Conservation (phyloP, 169 alveolate species). For the Toxoplasma gondii region DNA sequence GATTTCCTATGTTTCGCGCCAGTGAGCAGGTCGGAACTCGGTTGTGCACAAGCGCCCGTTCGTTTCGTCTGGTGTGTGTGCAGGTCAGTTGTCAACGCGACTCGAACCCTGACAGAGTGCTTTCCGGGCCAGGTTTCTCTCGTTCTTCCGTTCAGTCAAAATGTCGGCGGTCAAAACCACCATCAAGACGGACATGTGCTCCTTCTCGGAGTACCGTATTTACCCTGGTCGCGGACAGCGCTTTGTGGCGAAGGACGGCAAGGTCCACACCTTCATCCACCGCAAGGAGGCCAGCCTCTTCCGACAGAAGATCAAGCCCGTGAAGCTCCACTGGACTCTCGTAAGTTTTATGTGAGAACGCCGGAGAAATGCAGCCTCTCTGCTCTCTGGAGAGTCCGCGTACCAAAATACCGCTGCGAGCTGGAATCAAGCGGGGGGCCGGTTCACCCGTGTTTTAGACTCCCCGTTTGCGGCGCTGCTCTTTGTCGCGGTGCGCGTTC, state of each 20-base stretch:
- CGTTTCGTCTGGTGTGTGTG: neutral
- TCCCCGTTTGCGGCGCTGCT: neutral
- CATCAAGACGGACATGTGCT: slow-evolving; percentile 96
- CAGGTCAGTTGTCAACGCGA: slow-evolving; percentile 1
- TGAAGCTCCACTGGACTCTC: slow-evolving; percentile 96
- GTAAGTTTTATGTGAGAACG: slow-evolving; percentile 56
- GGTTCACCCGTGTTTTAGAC: neutral
- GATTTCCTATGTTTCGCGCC: too few relatives aligned
- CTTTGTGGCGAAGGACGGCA: slow-evolving; percentile 96
- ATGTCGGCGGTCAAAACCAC: slow-evolving; percentile 70
- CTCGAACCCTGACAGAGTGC: neutral
- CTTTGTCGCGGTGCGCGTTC: too few relatives aligned
- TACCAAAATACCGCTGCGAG: neutral
- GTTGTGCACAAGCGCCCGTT: too few relatives aligned
- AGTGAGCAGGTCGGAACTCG: too few relatives aligned
- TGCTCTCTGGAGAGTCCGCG: neutral
- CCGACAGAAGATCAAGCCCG: slow-evolving; percentile 95
- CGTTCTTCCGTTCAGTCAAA: neutral
- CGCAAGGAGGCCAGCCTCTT: slow-evolving; percentile 93
- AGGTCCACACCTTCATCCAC: slow-evolving; percentile 88
- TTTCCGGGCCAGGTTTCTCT: neutral
- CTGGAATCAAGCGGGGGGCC: neutral
- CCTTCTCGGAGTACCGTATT: slow-evolving; percentile 96
- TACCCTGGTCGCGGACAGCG: slow-evolving; percentile 98
- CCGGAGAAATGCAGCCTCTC: too few relatives aligned